Evolutionary conservation across 176 grass and related monocot species (phyloP).

Genomic region (Oryza glumipatula): DNA sequence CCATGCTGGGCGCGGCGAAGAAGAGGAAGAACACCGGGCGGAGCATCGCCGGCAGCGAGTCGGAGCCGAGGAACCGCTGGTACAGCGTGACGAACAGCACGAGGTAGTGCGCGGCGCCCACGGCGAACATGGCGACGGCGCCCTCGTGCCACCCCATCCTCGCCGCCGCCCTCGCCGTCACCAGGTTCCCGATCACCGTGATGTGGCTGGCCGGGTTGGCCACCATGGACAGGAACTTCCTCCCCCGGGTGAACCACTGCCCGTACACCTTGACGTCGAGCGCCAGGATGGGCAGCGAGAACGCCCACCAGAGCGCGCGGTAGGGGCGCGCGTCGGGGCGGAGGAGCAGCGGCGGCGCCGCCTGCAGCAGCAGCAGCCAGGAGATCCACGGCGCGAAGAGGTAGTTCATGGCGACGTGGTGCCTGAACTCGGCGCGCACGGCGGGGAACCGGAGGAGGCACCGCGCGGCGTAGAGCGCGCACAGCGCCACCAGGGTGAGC

Average conservation of each 20-base stretch:
- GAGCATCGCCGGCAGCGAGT: conserved; percentile 80
- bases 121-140: conserved; percentile 80
- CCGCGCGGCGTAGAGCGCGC: conserved; percentile 59
- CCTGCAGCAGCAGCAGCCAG: conserved; percentile 83
- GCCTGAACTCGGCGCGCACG: conserved; percentile 80
- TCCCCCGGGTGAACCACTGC: conserved; percentile 88
- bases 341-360: conserved; percentile 61
- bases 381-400: conserved; percentile 97
- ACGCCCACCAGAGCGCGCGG: conserved; percentile 64
- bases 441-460: conserved; percentile 64
- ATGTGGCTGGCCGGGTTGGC: conserved; percentile 94
- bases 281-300: conserved; percentile 72
- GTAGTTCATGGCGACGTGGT: conserved; percentile 97
- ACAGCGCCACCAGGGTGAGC: conserved; percentile 62
- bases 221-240: conserved; percentile 83
- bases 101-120: conserved; percentile 85
- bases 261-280: conserved; percentile 95
- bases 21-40: conserved; percentile 94
- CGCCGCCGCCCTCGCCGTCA: conserved; percentile 65
- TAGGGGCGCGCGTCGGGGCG: conserved; percentile 44
- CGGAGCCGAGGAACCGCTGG: conserved; percentile 71
- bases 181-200: conserved; percentile 87
- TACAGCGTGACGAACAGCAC: conserved; percentile 92
- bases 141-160: conserved; percentile 79
- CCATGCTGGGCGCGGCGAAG: conserved; percentile 88